Evolutionary conservation across 108 stramenopile genomes (phyloP).

Genomic region (Schizochytrium sp.): DNA sequence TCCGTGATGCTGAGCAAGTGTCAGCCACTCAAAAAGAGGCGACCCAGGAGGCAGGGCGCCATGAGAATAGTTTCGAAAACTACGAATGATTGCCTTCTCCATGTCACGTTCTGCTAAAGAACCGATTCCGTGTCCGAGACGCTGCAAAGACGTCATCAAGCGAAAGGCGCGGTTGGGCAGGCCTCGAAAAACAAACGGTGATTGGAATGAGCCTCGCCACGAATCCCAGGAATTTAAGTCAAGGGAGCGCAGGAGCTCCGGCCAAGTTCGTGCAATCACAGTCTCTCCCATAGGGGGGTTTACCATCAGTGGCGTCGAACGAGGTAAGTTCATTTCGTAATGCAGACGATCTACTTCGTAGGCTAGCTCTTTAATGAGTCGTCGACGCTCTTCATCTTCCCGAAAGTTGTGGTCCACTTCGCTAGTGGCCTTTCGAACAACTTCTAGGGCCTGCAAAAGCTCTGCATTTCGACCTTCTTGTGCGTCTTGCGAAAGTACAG

Average conservation of each 20-base stretch:
- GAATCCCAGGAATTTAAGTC: constrained; percentile 43
- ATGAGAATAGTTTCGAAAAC: constrained; percentile 43
- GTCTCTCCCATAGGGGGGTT: constrained; percentile 44
- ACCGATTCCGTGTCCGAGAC: constrained; percentile 29
- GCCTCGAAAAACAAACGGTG: constrained; percentile 35
- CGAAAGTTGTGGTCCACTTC: neutral
- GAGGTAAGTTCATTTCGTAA: neutral
- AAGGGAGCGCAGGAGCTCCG: constrained; percentile 25
- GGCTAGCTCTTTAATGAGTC: neutral
- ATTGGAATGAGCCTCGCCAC: neutral
- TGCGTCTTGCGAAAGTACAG: neutral
- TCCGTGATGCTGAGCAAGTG: constrained; percentile 47
- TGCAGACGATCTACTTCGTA: constrained; percentile 42
- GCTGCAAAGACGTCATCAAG: constrained; percentile 19
- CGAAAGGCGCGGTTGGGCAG: neutral
- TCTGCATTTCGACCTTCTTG: neutral
- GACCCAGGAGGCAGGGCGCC: neutral
- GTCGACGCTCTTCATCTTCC: neutral
- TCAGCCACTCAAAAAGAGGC: constrained; percentile 26
- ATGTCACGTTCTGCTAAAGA: constrained; percentile 5
- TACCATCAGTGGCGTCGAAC: neutral
- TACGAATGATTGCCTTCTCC: constrained; percentile 16
- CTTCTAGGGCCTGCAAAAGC: constrained; percentile 16
- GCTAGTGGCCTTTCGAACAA: neutral
- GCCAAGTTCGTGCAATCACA: neutral